Percentiles rank a stretch among this genome's conserved stretches.
These are phyloP conservation scores for Annulohypoxylon stygium DNA, from an alignment of 495 filamentous ascomycete species.

Conservation along the genomic window DNA sequence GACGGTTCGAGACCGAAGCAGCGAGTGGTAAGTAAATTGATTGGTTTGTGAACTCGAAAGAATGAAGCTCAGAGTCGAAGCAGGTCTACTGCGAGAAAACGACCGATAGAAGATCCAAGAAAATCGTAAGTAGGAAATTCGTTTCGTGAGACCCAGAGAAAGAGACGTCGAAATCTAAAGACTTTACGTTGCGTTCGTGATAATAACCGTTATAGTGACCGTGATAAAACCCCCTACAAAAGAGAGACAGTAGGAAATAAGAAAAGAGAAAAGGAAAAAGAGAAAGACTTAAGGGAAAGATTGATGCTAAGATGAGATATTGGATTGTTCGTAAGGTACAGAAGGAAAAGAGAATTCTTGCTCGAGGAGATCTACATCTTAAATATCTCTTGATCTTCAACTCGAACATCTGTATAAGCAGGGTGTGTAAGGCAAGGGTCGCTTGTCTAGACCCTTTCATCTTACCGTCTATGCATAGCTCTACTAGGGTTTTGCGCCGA, in stretches of 20 bases:
- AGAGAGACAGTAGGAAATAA: slow-evolving; percentile 44
- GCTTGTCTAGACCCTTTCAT: slow-evolving; percentile 27
- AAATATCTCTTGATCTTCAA: slow-evolving; percentile 18
- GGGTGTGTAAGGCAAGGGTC: background rate
- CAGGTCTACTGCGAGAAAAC: slow-evolving; percentile 50
- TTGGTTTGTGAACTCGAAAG: slow-evolving; percentile 20
- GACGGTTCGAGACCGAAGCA: slow-evolving; percentile 37
- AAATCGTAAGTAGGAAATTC: slow-evolving; percentile 43
- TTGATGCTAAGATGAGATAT: slow-evolving; percentile 32
- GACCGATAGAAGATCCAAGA: slow-evolving; percentile 32
- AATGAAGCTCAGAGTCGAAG: slow-evolving; percentile 25
- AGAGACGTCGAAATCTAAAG: slow-evolving; percentile 32
- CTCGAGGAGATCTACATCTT: slow-evolving; percentile 26
- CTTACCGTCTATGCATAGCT: slow-evolving; percentile 4
- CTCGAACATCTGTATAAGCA: slow-evolving; percentile 17
- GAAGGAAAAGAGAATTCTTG: slow-evolving; percentile 14
- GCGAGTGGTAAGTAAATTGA: background rate
- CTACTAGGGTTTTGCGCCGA: slow-evolving; percentile 15
- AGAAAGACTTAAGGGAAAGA: slow-evolving; percentile 48
- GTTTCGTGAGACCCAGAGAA: slow-evolving; percentile 41
- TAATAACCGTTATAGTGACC: slow-evolving; percentile 37
- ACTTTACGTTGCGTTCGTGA: slow-evolving; percentile 28
- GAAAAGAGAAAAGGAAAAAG: slow-evolving; percentile 43
- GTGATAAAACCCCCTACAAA: slow-evolving; percentile 12
- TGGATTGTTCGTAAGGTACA: slow-evolving; percentile 30